Base-by-base conservation (phyloP, 1,284 basidiomycete genomes). In the Cryptococcus sp. region DNA sequence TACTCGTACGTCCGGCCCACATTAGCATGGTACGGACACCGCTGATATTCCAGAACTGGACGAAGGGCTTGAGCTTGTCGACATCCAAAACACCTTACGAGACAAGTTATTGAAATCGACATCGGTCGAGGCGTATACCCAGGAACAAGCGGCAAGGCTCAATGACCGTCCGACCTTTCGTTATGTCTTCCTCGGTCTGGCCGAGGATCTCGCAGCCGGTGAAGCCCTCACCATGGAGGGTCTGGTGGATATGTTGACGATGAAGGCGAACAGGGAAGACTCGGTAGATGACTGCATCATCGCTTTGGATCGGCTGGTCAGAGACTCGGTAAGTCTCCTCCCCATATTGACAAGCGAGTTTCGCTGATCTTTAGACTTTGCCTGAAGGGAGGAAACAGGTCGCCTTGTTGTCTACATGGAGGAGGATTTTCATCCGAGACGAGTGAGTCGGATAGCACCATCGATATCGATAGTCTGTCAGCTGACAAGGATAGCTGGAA, bases 361-460 rank as follows among this genome's bases (percentile, higher is more conserved):
- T n/a, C n/a, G n/a, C n/a, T n/a, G n/a, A n/a, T n/a, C n/a, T n/a
- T n/a, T 51, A 87, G 82, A 76, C 79, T 50, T 66, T 88, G 2
- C 87, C 88, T 0, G 80, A 83, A 50, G 79, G 79, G 21, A 77
- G 92, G 43, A 79, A 79, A 64, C 63, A 79, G 32, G 80, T 85
- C 25, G 83, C 86, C 2, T 79, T 89, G 61, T 76, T 82, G 36
- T 81, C 80, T 26, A 78, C 88, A 18, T 97, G 92, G 93, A 79
- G 91, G 33, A 77, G 93, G 25, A 80, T 93, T 40, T 93, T 88
- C 63, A 77, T 87, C 37, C 82, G 87, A 47, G 91, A 97, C 66
- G 83, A 95, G 88, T 93, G 66, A 60, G 83, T 44, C 14, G 7
- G 25, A 7, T 31, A 31, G 28, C 28, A 14, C 28, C 9, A 31